Base-by-base conservation (phyloP, 495 filamentous ascomycete genomes). In the Tricharina praecox region DNA sequence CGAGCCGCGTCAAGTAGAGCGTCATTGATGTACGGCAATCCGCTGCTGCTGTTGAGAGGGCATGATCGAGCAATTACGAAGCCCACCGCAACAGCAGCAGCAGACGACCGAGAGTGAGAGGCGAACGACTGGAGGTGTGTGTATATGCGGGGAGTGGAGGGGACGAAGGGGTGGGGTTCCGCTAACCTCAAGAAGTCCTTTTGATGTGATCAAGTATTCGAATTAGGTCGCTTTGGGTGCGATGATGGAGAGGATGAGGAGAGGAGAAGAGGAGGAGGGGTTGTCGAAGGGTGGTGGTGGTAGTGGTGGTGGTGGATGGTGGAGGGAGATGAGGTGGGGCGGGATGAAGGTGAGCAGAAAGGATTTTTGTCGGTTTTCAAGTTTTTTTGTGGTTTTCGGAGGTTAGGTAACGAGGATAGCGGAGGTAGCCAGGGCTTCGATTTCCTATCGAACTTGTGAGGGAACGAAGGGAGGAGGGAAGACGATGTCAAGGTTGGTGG, bases 341-440 rank as follows among this genome's bases (percentile, higher is more conserved):
- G 25, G 50, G 33, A 21, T 37, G 16, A 33, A 53, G 45, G 53
- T 50, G 49, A 51, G 60, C 60, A 67, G 62, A 54, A 53, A 62
- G 57, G 56, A 65, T 69, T 69, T 69, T 66, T 63, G 53, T 42
- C 50, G 52, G 51, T 52, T 69, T 69, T 69, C 63, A 66, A 64
- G 41, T 67, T 69, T 70, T 70, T 70, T 70, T 68, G 53, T 48
- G 49, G 49, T 34, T 61, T 68, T 67, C 68, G 48, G 48, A 37
- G 24, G 45, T 48, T 48, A 49, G 47, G 33, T 39, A 21, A 47
- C 25, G 38, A 45, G 37, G 32, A 48, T 47, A 50, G 44, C 47
- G 56, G 43, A 51, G 36, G 48, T 39, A 51, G 55, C 56, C 58
- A 60, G 45, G 56, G 48, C 49, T 40, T 39, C 39, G 43, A 46